Conservation (phyloP, 1,284 basidiomycete species). For the Takashimella koratensis region DNA sequence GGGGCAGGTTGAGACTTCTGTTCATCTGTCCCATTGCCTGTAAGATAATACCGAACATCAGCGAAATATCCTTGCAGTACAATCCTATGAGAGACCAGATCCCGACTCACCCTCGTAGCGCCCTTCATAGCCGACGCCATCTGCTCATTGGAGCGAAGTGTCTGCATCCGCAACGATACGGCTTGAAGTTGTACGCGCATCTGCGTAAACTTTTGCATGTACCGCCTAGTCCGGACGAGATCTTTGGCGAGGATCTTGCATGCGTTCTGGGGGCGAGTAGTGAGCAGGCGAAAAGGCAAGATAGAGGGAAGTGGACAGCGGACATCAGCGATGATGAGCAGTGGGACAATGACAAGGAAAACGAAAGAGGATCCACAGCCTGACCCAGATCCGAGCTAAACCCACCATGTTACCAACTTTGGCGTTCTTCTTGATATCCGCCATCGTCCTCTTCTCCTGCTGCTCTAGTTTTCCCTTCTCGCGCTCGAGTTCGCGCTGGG, state of each 20-base stretch:
- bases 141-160: constrained; percentile 92
- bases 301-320: too few relatives aligned
- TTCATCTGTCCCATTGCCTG: constrained; percentile 99
- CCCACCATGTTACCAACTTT: constrained; percentile 91
- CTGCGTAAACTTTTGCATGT: constrained; percentile 97
- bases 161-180: constrained; percentile 92
- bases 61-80: too few relatives aligned
- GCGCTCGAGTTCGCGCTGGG: constrained; percentile 93
- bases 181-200: constrained; percentile 99
- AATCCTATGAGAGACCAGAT: too few relatives aligned
- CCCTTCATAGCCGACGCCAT: constrained; percentile 99
- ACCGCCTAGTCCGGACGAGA: constrained; percentile 88
- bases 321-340: neutral
- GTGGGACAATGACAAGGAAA: neutral
- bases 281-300: too few relatives aligned
- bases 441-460: constrained; percentile 88
- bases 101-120: constrained; percentile 73
- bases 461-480: constrained; percentile 91
- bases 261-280: constrained; percentile 63
- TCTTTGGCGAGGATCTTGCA: constrained; percentile 99
- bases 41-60: neutral
- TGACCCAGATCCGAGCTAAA: constrained; percentile 11
- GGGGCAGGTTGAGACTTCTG: constrained; percentile 85
- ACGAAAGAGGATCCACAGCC: neutral
- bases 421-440: constrained; percentile 94